Percentiles rank a stretch among this genome's conserved stretches.
Conservation (phyloP, 164 flowering plant species). For the Nymphaea thermarum region DNA sequence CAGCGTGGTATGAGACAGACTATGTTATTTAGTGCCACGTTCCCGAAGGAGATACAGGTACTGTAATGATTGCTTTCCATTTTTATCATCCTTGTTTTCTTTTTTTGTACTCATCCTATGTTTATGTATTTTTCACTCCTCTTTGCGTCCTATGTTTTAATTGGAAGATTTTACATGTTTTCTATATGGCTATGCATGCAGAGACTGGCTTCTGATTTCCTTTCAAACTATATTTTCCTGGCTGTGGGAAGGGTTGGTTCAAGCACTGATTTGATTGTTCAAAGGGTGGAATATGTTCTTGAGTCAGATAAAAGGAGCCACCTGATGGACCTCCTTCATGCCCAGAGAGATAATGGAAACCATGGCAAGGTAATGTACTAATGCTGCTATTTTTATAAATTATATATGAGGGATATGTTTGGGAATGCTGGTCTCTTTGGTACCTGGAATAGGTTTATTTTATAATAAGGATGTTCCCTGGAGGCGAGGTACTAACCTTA, state of each 20-base stretch:
- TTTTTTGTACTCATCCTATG: background rate
- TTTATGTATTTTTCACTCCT: background rate
- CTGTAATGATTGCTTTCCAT: background rate
- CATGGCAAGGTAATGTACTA: constrained; percentile 44
- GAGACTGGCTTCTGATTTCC: constrained; percentile 69
- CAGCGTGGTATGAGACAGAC: constrained; percentile 60
- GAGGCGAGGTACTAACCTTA: too few species aligned
- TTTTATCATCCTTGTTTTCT: background rate
- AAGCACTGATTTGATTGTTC: constrained; percentile 65
- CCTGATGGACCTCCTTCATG: constrained; percentile 68
- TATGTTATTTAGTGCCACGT: constrained; percentile 72
- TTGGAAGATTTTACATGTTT: background rate
- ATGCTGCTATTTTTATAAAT: background rate
- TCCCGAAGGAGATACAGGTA: constrained; percentile 80
- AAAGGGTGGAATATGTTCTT: constrained; percentile 61
- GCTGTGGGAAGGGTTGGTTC: constrained; percentile 82
- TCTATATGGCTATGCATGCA: constrained; percentile 12
- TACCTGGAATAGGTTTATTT: too few species aligned
- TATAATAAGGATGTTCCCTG: too few species aligned
- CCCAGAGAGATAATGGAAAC: constrained; percentile 46
- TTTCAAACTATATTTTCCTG: constrained; percentile 49
- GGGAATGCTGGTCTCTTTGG: too few species aligned
- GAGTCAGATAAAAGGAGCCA: constrained; percentile 67
- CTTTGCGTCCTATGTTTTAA: background rate
- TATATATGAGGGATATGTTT: too few species aligned